phyloP scores from a whole-genome alignment of 169 alveolate genomes.

The Eimeria maxima region DNA sequence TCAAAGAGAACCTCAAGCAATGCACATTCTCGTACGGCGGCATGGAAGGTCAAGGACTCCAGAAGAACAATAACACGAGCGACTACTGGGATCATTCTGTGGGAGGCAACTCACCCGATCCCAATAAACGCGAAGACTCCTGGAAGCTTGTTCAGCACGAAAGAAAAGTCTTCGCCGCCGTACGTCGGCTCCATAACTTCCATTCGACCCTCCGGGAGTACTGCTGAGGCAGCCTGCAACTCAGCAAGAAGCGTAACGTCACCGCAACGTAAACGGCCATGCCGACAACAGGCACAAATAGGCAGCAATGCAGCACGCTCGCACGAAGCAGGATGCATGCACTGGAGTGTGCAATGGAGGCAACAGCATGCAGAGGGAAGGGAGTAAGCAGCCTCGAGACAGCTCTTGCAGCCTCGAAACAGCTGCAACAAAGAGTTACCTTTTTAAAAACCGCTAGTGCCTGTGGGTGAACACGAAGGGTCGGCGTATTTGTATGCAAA shows the following conservation, averaged over 20 bases:
- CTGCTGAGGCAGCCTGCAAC: slow-evolving; percentile 32
- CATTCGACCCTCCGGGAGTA: slow-evolving; percentile 21
- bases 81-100: neutral
- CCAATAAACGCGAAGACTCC: slow-evolving; percentile 77
- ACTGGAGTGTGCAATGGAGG: neutral
- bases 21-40: neutral
- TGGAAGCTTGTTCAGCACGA: slow-evolving; percentile 73
- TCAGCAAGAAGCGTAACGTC: neutral
- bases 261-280: neutral
- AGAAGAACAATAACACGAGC: neutral
- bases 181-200: slow-evolving; percentile 26
- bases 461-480: slow-evolving; percentile 50
- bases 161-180: slow-evolving; percentile 83
- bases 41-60: neutral
- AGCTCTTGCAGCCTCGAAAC: slow-evolving; percentile 24
- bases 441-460: slow-evolving; percentile 30
- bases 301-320: neutral
- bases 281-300: neutral
- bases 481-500: slow-evolving; percentile 44
- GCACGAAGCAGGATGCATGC: neutral
- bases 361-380: neutral
- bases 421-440: slow-evolving; percentile 25
- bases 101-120: slow-evolving; percentile 63
- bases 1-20: neutral
- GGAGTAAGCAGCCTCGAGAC: neutral